Evolutionary conservation across 2,329 filamentous ascomycete genomes (phyloP).

Genomic region (Nothopassalora personata): DNA sequence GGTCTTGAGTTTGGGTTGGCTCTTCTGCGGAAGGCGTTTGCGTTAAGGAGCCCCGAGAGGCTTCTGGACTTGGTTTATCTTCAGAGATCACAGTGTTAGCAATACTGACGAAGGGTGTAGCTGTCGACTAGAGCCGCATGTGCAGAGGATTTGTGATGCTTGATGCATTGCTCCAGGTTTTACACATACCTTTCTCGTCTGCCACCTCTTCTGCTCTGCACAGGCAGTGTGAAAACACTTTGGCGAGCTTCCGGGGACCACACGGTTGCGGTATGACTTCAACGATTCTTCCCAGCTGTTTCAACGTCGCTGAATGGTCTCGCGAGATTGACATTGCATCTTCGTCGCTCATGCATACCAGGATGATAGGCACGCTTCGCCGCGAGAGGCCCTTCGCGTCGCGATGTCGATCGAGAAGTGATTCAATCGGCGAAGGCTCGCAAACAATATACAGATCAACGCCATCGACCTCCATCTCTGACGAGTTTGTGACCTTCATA

Average conservation of each 20-base stretch:
- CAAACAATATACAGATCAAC: constrained; percentile 23
- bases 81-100: neutral
- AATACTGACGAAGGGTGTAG: neutral
- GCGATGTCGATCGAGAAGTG: constrained; percentile 9
- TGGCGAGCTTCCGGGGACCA: constrained; percentile 38
- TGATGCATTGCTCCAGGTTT: neutral
- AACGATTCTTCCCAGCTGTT: constrained; percentile 21
- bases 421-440: constrained; percentile 22
- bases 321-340: constrained; percentile 23
- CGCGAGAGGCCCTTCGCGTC: neutral
- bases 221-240: constrained; percentile 32
- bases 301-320: constrained; percentile 15
- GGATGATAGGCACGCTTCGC: constrained; percentile 26
- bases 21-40: neutral
- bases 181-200: neutral
- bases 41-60: neutral
- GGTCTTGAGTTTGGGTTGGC: neutral
- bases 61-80: neutral
- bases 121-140: neutral
- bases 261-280: constrained; percentile 36
- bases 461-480: constrained; percentile 12
- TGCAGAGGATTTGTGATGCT: neutral
- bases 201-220: constrained; percentile 14
- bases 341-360: constrained; percentile 35
- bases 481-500: constrained; percentile 17